Conservation (phyloP, 441 rosid species). For the Melastoma candidum region DNA sequence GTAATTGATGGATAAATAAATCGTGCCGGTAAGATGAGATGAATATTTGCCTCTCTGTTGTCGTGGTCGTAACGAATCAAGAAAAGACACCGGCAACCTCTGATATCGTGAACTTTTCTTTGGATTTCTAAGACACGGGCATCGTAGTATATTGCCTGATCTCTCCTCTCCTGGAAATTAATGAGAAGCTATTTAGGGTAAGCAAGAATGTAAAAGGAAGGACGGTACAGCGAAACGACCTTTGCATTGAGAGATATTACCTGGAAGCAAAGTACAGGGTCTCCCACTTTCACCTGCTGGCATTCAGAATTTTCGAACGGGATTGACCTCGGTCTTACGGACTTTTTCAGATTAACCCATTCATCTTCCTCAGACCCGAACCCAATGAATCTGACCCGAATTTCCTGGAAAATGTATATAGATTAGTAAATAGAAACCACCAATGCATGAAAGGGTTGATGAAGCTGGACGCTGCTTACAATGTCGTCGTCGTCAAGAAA, state of each 20-base stretch:
- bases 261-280: conserved; percentile 53
- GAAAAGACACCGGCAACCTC: conserved; percentile 64
- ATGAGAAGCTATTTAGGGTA: background rate
- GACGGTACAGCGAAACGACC: background rate
- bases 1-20: background rate
- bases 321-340: conserved; percentile 46
- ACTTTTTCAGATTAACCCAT: conserved; percentile 43
- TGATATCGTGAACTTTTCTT: conserved; percentile 46
- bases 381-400: conserved; percentile 56
- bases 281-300: conserved; percentile 41
- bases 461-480: no score
- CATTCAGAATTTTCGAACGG: conserved; percentile 57
- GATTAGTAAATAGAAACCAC: background rate
- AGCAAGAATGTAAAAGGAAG: background rate
- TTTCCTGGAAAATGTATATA: conserved; percentile 44
- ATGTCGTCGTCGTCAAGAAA: no score
- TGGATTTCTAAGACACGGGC: conserved; percentile 42
- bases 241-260: conserved; percentile 18
- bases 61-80: conserved; percentile 42
- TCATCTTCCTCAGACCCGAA: conserved; percentile 66
- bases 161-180: conserved; percentile 40
- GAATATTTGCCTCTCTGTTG: conserved; percentile 31
- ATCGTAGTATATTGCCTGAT: conserved; percentile 48
- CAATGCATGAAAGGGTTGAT: background rate
- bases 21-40: background rate